A percentile compares a stretch with the other conserved stretches of the same genome.
Evolutionary conservation across 371 early-diverging fungal species (phyloP).

Genomic region (Funneliformis caledonium): DNA sequence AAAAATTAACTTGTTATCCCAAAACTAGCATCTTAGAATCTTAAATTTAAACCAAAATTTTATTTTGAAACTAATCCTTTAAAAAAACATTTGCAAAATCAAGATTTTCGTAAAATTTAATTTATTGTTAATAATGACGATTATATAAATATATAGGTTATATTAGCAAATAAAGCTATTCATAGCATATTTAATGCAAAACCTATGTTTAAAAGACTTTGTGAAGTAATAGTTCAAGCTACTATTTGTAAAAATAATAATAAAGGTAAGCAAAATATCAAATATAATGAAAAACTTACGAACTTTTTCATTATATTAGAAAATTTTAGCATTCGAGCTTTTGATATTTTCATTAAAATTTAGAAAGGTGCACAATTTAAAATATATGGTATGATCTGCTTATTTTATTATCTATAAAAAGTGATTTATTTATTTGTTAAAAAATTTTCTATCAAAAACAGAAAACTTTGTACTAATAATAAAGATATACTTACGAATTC

Average conservation of each 20-base stretch:
- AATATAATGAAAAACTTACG: too few relatives aligned
- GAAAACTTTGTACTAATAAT: neutral
- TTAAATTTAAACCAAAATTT: too few relatives aligned
- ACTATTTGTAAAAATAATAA: too few relatives aligned
- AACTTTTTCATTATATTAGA: too few relatives aligned
- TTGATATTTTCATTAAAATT: too few relatives aligned
- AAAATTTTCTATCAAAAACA: neutral
- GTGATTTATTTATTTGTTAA: too few relatives aligned
- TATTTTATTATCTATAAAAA: neutral
- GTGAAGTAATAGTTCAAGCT: too few relatives aligned
- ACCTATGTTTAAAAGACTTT: neutral
- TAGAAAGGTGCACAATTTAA: neutral
- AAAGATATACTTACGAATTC: neutral
- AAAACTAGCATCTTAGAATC: too few relatives aligned
- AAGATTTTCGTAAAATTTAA: neutral
- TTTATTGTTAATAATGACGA: neutral
- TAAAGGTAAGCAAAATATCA: too few relatives aligned
- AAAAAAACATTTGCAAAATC: slow-evolving; percentile 6
- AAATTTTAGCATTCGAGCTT: too few relatives aligned
- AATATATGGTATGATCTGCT: slow-evolving; percentile 7
- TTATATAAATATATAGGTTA: slow-evolving; percentile 4
- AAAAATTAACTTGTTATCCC: too few relatives aligned
- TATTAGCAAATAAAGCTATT: neutral
- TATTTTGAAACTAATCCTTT: neutral
- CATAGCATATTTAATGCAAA: neutral